Percentiles rank a stretch among this genome's conserved stretches.
Conservation (phyloP, 352 stramenopile species). For the Globisporangium abappressorium region DNA sequence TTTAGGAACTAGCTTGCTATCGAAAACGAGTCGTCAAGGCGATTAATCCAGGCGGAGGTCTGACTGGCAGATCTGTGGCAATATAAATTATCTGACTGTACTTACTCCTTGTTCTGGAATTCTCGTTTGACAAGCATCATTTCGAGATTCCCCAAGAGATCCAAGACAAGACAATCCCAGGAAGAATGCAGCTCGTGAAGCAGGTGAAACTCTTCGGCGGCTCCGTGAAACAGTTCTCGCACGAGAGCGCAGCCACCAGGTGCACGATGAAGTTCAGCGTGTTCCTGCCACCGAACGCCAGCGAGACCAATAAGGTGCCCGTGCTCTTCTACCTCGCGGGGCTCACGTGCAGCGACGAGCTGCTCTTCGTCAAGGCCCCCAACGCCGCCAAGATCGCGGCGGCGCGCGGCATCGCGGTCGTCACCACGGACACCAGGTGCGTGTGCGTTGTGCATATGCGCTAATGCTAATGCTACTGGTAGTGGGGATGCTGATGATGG, state of each 20-base stretch:
- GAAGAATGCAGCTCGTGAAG: conserved; percentile 68
- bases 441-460: no score
- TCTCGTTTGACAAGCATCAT: conserved; percentile 7
- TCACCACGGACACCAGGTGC: conserved; percentile 93
- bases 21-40: no score
- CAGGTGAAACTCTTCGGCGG: conserved; percentile 75
- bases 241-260: conserved; percentile 76
- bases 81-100: neutral
- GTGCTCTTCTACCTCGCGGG: conserved; percentile 95
- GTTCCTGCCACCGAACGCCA: conserved; percentile 76
- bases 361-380: conserved; percentile 94
- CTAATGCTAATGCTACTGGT: neutral
- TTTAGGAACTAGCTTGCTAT: no score
- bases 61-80: neutral
- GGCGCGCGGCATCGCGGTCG: conserved; percentile 91
- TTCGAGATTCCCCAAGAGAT: neutral
- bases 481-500: neutral
- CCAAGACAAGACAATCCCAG: neutral
- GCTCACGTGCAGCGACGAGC: conserved; percentile 96
- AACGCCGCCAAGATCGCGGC: conserved; percentile 89
- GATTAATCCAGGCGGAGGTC: no score
- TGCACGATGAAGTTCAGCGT: conserved; percentile 91
- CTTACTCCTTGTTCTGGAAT: neutral
- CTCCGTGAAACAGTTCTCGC: conserved; percentile 80
- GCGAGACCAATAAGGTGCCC: conserved; percentile 66